Evolutionary conservation across 2,329 filamentous ascomycete species (phyloP), one percentile per base, ranked within the genome.

Genomic region (Cordyceps militaris): DNA sequence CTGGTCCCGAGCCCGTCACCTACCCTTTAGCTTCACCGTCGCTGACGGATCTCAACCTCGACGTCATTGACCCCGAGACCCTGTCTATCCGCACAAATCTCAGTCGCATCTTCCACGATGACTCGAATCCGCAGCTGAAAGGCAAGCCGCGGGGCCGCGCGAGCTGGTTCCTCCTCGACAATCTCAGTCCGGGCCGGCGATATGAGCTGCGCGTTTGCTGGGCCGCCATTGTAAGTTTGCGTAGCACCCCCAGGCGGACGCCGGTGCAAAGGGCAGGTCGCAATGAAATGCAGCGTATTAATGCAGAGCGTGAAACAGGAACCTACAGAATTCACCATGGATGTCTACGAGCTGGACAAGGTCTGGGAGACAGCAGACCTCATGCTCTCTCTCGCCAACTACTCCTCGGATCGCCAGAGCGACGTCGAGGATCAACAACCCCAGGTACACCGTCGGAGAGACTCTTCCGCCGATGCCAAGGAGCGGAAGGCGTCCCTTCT

Each of bases 191-290:
- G 36, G 83, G 84, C 11, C 86, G 87, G 66, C 82, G 91, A 63
- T 97, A 97, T 77, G 94, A 99, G 76, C 81, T 96, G 50, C 85
- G 94, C 56, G 79, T 97, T 60, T 97, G 93, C 74, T 99, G 93
- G 92, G 80, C 91, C 60, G 94, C 94, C 42, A 94, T 87, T 60
- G 93, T 96, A 80, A 73, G 88, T 79, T 32, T 49, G n/a, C n/a
- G n/a, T n/a, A n/a, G n/a, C n/a, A n/a, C n/a, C n/a, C n/a, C n/a
- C n/a, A n/a, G n/a, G n/a, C n/a, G n/a, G n/a, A n/a, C n/a, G n/a
- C n/a, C n/a, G n/a, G n/a, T n/a, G n/a, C n/a, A n/a, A n/a, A n/a
- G n/a, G n/a, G n/a, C n/a, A n/a, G n/a, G n/a, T n/a, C n/a, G n/a
- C n/a, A n/a, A n/a, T n/a, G n/a, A n/a, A n/a, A n/a, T n/a, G n/a